Percentiles rank a stretch among this genome's conserved stretches.
Evolutionary conservation across 225 moss, liverwort and hornwort genomes (phyloP).

Genomic region (Lunularia cruciata): DNA sequence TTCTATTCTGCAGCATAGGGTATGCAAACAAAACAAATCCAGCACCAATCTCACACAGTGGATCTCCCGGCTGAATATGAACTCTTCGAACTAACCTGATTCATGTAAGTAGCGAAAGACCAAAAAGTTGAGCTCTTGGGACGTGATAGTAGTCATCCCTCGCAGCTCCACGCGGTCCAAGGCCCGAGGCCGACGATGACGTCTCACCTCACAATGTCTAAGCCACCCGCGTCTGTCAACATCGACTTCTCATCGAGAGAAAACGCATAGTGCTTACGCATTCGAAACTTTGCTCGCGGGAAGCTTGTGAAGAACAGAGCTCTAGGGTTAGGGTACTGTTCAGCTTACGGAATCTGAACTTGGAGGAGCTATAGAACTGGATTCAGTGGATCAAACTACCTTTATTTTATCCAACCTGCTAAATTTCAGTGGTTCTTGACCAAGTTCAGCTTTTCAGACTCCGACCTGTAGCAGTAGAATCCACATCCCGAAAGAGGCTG

Average conservation of each 20-base stretch:
- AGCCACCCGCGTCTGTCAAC: neutral
- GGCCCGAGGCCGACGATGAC: neutral
- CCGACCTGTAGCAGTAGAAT: no score
- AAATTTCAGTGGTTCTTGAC: no score
- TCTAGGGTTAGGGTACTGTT: conserved; percentile 13
- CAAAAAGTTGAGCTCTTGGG: conserved; percentile 95
- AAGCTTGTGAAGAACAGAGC: neutral
- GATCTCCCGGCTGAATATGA: no score
- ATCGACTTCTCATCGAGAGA: neutral
- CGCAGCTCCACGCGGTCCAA: neutral
- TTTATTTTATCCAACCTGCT: no score
- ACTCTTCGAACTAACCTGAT: conserved; percentile 53
- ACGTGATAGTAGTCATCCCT: conserved; percentile 87
- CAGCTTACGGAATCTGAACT: neutral
- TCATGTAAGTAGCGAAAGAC: conserved; percentile 96
- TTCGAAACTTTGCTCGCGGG: conserved; percentile 15
- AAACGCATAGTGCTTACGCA: neutral
- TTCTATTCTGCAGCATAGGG: no score
- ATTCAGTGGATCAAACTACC: no score
- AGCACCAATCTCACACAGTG: neutral
- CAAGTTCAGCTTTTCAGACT: no score
- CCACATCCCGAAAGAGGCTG: no score
- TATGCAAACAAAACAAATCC: neutral
- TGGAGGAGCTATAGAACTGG: no score
- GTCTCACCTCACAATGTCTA: neutral